Base-by-base conservation (phyloP, 2,329 filamentous ascomycete genomes). In the Talaromyces marneffei region DNA sequence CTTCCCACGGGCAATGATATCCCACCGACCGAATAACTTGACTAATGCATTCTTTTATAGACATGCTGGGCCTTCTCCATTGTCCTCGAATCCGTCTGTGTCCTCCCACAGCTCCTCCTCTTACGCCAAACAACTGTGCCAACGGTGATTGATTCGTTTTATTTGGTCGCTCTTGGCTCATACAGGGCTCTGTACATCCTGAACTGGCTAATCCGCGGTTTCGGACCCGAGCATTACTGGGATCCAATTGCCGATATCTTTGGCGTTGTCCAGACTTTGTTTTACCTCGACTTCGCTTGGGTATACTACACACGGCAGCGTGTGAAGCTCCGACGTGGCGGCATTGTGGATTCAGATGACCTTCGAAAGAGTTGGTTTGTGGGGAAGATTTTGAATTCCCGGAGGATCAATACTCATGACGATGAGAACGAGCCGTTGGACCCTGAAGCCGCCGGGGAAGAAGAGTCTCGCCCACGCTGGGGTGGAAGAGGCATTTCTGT, bases 71-170 rank as follows among this genome's bases (percentile, higher is more conserved):
- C 87, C 62, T 96, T 97, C 77, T 96, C 91, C 33, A 87, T 94
- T 68, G 89, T 96, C 66, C 88, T 97, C 70, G 93, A 97, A 77
- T 93, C 91, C 35, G 85, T 95, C 63, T 94, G 90, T 74, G 86
- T 97, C 35, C 86, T 97, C 20, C 93, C 93, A 0, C 93, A 97
- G 74, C 87, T 97, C 1, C 84, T 97, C 5, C 87, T 97, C 46
- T 85, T 97, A 14, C 90, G 93, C 63, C 92, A 97, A 75, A 97
- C 93, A n/a, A 92, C 87, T 27, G 91, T 97, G 0, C 93, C 93
- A 0, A 97, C 93, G 54, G 93, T 97, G 52, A 92, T 97, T 77
- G 91, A 96, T 74, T 96, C 91, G n/a, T 96, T 90, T 78, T 97
- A 97, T 76, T 89, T 97, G 60, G 80, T 94, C 55, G 87, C 91